These are phyloP conservation scores for Suillus cothurnatus DNA, from an alignment of 768 basidiomycete species.

Conservation along the genomic window DNA sequence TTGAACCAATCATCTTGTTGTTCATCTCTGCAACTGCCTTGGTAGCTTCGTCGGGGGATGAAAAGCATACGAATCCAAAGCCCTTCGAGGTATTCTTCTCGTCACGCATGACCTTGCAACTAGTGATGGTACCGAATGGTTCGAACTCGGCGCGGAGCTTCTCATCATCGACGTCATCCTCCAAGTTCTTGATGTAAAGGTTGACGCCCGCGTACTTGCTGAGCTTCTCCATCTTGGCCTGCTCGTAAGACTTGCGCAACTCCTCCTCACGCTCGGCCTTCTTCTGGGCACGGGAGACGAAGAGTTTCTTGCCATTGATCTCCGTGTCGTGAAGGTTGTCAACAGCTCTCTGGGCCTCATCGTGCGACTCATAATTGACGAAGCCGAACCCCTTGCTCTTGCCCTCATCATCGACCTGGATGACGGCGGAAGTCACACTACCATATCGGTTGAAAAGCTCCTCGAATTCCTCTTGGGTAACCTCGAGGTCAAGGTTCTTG, in stretches of 20 bases:
- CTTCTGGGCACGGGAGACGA: slow-evolving; percentile 96
- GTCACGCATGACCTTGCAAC: slow-evolving; percentile 99
- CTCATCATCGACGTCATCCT: slow-evolving; percentile 97
- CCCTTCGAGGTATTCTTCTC: slow-evolving; percentile 93
- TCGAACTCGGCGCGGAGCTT: slow-evolving; percentile 96
- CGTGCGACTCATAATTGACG: slow-evolving; percentile 94
- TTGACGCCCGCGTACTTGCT: slow-evolving; percentile 99
- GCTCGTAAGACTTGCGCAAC: slow-evolving; percentile 89
- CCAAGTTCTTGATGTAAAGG: slow-evolving; percentile 99
- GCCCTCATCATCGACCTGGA: slow-evolving; percentile 84
- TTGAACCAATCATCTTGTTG: slow-evolving; percentile 99
- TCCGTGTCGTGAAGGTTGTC: slow-evolving; percentile 89
- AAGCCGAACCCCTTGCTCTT: slow-evolving; percentile 98
- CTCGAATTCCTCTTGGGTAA: slow-evolving; percentile 84
- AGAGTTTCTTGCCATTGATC: slow-evolving; percentile 84
- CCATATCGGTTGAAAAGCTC: slow-evolving; percentile 80
- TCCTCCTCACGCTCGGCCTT: slow-evolving; percentile 98
- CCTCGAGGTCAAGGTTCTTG: slow-evolving; percentile 92
- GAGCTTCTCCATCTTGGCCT: slow-evolving; percentile 94
- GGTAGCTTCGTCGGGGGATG: slow-evolving; percentile 96
- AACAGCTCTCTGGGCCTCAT: slow-evolving; percentile 88
- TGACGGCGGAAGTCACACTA: slow-evolving; percentile 83
- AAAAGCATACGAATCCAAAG: slow-evolving; percentile 99
- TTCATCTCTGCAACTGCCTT: slow-evolving; percentile 99
- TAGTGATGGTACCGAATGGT: slow-evolving; percentile 95